Evolutionary conservation across 371 early-diverging fungal species (phyloP), one percentile per base, ranked within the genome.

Genomic region (Mortierella sp.): DNA sequence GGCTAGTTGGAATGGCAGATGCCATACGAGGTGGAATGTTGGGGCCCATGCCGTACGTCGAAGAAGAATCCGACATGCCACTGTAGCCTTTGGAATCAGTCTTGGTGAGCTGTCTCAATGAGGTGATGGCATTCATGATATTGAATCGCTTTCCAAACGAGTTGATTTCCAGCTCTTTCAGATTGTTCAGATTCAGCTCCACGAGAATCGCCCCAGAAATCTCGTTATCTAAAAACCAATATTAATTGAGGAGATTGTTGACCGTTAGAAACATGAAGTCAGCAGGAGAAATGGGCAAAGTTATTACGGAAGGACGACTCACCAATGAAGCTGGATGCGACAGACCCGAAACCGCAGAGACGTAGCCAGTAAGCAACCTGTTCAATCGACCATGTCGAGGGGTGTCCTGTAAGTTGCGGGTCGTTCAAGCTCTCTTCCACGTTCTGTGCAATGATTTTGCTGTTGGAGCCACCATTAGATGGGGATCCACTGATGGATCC

Each of bases 101-200:
- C 39, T 65, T 69, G 19, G 70, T 55, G 42, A 7, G 23, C 54
- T 81, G 80, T 54, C 85, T 81, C 31, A 90, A 61, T 16, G 76
- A 60, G 23, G 78, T 81, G 47, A 91, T 87, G 21, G 90, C 89
- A 28, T 80, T 85, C 82, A 87, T 87, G 39, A 91, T 76, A 55
- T 87, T 87, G 67, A 87, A 87, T 0, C 92, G 83, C 63, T 89
- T 88, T 10, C 92, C 92, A 69, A 88, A 90, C 1, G 90, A 86
- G 24, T 71, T 65, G 34, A 91, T 87, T 28, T 89, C 85, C 14
- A 91, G 68, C 58, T 91, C 92, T 67, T 91, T 91, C 26, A 91
- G 71, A 12, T 88, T 82, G 46, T 85, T 83, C 56, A 89, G 80
- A 49, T 86, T 83, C 30, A 91, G 60, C 49, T 85, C 87, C 19